Percentiles rank a stretch among this genome's conserved stretches.
Conservation (phyloP, 805 yeast species). For the Yarrowia sp. region DNA sequence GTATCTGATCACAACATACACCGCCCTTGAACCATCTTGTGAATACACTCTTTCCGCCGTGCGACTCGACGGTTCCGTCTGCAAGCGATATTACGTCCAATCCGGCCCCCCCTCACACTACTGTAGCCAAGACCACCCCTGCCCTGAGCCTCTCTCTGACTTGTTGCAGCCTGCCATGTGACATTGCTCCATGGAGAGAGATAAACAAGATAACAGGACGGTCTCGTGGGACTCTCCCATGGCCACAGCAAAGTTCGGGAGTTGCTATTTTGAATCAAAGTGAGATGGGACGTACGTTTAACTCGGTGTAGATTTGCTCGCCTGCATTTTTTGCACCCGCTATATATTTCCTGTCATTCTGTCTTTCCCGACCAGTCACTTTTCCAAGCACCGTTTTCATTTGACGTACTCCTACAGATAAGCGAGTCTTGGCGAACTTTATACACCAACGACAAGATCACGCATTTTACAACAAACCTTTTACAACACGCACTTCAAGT, state of each 20-base stretch:
- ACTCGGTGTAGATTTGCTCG: neutral
- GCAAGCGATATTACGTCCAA: neutral
- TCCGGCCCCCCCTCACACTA: neutral
- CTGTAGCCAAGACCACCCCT: conserved; percentile 7
- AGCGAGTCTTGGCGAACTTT: conserved; percentile 38
- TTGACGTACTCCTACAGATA: conserved; percentile 29
- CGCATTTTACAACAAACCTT: too few species aligned
- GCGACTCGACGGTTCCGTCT: neutral
- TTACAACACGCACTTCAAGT: too few species aligned
- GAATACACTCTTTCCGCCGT: neutral
- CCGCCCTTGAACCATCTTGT: too few species aligned
- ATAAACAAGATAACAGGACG: neutral
- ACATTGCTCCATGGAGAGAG: neutral
- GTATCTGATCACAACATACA: too few species aligned
- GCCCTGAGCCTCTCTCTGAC: conserved; percentile 1
- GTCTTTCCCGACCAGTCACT: neutral
- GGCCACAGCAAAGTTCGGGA: conserved; percentile 11
- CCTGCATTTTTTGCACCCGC: neutral
- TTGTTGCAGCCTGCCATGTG: conserved; percentile 1
- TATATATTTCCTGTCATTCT: neutral
- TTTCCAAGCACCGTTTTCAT: conserved; percentile 19
- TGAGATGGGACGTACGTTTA: conserved; percentile 16
- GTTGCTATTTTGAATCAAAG: conserved; percentile 7
- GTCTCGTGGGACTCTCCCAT: neutral
- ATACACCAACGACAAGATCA: conserved; percentile 5